Base-by-base conservation (phyloP, 306 rosid genomes). In the Glycine soja region DNA sequence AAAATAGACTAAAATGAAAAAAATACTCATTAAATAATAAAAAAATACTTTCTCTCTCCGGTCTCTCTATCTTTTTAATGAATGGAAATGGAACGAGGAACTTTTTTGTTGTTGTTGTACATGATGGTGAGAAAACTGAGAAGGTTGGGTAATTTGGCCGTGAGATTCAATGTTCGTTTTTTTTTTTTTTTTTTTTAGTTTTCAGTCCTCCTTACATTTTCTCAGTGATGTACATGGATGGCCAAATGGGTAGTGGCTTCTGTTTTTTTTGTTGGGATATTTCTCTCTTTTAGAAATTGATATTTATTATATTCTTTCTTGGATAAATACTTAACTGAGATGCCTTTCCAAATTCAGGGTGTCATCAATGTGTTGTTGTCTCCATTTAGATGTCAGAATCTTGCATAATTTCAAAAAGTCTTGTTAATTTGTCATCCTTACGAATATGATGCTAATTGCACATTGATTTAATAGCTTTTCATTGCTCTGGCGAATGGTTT, bases 241-340 rank as follows among this genome's bases (percentile, higher is more conserved):
- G 88, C 86, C 90, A 87, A 86, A 18, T 76, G 81, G 87, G 65
- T 78, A 75, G 88, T 86, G 92, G 86, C 75, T 48, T 66, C 82
- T 66, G 8, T 36, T 69, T 42, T 42, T 42, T 42, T 24, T 24
- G 1, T 24, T 66, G 48, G n/a, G 12, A 8, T 9, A 74, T 50
- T 70, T 59, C 10, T 16, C 30, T 36, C 19, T 77, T 74, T 73
- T 40, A 59, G 65, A 84, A 80, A 91, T 70, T 38, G 11, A 91
- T 75, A 88, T 77, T 46, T 56, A 64, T 80, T 79, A 82, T 80
- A 91, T 93, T 89, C 90, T 88, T 93, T 89, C 50, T 91, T 88
- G 40, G 76, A 84, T 81, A 73, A 43, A 82, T 69, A 51, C 68
- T 53, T 47, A 52, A 5, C 10, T 8, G 9, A 43, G 12, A 34